These are phyloP conservation scores for Escovopsis weberi DNA, from an alignment of 2,329 filamentous ascomycete species.

Conservation along the genomic window DNA sequence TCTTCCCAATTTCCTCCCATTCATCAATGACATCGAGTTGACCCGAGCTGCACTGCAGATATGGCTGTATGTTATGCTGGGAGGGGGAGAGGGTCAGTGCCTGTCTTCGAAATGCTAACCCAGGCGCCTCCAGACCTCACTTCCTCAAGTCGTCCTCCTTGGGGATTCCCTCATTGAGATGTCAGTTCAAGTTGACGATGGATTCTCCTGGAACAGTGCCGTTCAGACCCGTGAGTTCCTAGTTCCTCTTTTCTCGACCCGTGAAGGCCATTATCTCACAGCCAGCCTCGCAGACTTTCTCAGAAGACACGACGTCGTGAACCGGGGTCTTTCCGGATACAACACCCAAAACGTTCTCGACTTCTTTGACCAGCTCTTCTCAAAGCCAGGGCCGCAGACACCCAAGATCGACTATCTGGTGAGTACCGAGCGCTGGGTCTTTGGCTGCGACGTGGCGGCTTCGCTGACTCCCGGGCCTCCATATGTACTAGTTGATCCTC, in stretches of 20 bases:
- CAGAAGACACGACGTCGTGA: slow-evolving; percentile 71
- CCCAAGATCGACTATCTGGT: slow-evolving; percentile 55
- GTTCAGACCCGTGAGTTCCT: slow-evolving; percentile 49
- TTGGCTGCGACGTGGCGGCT: too few relatives aligned
- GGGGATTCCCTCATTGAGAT: slow-evolving; percentile 80
- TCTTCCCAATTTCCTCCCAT: too few relatives aligned
- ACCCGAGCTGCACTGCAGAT: too few relatives aligned
- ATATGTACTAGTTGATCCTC: slow-evolving; percentile 46
- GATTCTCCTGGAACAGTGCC: slow-evolving; percentile 60
- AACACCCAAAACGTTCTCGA: slow-evolving; percentile 62
- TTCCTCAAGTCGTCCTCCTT: slow-evolving; percentile 68
- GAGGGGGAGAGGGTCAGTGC: too few relatives aligned
- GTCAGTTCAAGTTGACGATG: slow-evolving; percentile 43
- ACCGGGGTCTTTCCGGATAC: slow-evolving; percentile 78
- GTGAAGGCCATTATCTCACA: neutral
- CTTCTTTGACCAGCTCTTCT: slow-evolving; percentile 56
- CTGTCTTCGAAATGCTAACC: neutral
- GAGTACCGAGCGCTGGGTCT: slow-evolving; percentile 10
- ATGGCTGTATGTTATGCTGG: slow-evolving; percentile 9
- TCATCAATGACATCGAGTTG: too few relatives aligned
- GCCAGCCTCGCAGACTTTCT: slow-evolving; percentile 44
- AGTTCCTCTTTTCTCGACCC: neutral
- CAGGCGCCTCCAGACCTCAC: slow-evolving; percentile 28
- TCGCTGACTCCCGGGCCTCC: neutral
- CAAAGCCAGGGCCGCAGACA: slow-evolving; percentile 40